Percentiles rank a stretch among this genome's conserved stretches.
These are phyloP conservation scores for Diddensiella santjacobensis DNA, from an alignment of 805 yeast species.

Conservation along the genomic window DNA sequence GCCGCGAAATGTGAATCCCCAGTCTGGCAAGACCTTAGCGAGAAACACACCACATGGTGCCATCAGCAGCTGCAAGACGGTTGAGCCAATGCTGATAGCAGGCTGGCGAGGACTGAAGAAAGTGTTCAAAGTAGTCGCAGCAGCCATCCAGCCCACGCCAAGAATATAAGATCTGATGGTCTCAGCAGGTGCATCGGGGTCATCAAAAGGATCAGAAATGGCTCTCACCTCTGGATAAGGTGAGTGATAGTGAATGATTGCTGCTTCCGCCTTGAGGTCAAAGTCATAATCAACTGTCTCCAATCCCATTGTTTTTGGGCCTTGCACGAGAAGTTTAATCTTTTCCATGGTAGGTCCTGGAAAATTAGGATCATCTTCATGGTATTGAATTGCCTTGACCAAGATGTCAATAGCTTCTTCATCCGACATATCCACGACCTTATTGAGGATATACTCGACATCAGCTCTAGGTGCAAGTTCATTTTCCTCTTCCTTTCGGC, in stretches of 20 bases:
- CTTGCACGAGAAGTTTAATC: constrained; percentile 16
- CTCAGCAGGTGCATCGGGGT: constrained; percentile 42
- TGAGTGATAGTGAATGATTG: constrained; percentile 38
- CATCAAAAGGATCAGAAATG: constrained; percentile 50
- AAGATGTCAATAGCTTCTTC: constrained; percentile 43
- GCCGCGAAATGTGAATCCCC: constrained; percentile 40
- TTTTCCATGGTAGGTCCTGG: constrained; percentile 33
- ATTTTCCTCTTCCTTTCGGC: neutral
- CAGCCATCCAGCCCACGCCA: constrained; percentile 43
- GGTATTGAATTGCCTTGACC: constrained; percentile 39
- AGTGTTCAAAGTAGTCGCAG: constrained; percentile 54
- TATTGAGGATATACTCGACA: constrained; percentile 4
- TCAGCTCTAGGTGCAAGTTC: constrained; percentile 1
- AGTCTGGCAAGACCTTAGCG: constrained; percentile 42
- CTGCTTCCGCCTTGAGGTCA: constrained; percentile 40
- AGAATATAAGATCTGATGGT: constrained; percentile 45
- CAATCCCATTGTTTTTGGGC: constrained; percentile 25
- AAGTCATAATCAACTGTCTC: constrained; percentile 25
- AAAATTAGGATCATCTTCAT: constrained; percentile 47
- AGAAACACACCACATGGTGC: constrained; percentile 54
- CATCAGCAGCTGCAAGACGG: constrained; percentile 42
- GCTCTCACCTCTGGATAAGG: constrained; percentile 59
- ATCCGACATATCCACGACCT: constrained; percentile 26
- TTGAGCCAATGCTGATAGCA: constrained; percentile 39
- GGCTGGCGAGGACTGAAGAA: constrained; percentile 57